Evolutionary conservation across 768 basidiomycete genomes (phyloP).

Genomic region (Harrya chromipes): DNA sequence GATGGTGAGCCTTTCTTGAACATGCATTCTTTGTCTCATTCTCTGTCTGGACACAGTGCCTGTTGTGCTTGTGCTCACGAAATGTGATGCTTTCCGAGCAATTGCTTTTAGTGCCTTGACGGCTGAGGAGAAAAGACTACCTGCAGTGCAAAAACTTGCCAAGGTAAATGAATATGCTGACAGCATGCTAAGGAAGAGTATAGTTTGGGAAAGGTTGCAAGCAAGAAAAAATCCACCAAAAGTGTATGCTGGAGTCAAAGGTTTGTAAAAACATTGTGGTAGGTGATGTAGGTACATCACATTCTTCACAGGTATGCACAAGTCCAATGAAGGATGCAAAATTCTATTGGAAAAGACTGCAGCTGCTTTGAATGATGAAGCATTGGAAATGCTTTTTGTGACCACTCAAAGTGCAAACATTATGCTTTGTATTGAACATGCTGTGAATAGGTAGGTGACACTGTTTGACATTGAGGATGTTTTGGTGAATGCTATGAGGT

Average conservation of each 20-base stretch:
- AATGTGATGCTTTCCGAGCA: too few species aligned
- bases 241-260: neutral
- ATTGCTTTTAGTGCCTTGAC: too few species aligned
- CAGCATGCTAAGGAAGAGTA: too few species aligned
- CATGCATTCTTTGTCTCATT: neutral
- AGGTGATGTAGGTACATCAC: neutral
- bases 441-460: neutral
- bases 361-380: neutral
- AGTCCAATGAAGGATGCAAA: neutral
- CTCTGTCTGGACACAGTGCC: neutral
- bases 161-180: too few species aligned
- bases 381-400: constrained; percentile 2
- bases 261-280: too few species aligned
- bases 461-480: neutral
- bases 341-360: neutral
- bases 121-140: too few species aligned
- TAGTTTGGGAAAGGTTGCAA: too few species aligned
- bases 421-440: constrained; percentile 5
- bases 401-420: constrained; percentile 7
- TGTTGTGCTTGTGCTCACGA: constrained; percentile 6
- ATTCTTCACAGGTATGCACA: neutral
- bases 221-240: neutral
- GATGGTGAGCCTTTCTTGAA: too few species aligned
- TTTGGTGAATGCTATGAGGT: neutral
- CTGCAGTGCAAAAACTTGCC: too few species aligned